Percentiles rank a stretch among this genome's conserved stretches.
These are phyloP conservation scores for Podospora appendiculata DNA, from an alignment of 495 filamentous ascomycete genomes.

Conservation along the genomic window DNA sequence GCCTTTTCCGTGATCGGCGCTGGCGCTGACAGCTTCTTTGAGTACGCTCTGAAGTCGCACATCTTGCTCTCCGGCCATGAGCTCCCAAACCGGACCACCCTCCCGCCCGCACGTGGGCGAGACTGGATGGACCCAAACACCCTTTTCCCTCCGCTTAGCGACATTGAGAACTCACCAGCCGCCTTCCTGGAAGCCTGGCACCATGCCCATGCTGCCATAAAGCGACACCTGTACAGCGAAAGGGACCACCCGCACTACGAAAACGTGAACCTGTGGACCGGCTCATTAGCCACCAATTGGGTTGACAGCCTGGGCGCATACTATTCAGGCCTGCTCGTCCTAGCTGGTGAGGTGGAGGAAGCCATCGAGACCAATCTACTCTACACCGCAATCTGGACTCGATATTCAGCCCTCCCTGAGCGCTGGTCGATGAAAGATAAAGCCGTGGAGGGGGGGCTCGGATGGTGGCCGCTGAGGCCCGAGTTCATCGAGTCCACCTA, in stretches of 20 bases:
- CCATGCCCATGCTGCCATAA: slow-evolving; percentile 75
- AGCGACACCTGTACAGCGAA: slow-evolving; percentile 73
- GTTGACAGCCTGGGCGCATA: slow-evolving; percentile 92
- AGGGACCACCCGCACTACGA: slow-evolving; percentile 78
- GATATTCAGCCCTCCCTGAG: slow-evolving; percentile 87
- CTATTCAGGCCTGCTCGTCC: slow-evolving; percentile 83
- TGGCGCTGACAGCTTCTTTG: slow-evolving; percentile 95
- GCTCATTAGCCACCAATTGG: slow-evolving; percentile 74
- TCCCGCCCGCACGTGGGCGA: slow-evolving; percentile 13
- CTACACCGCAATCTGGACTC: slow-evolving; percentile 86
- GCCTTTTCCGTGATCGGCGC: slow-evolving; percentile 88
- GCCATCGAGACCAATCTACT: slow-evolving; percentile 82
- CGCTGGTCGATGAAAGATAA: slow-evolving; percentile 86
- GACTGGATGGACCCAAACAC: slow-evolving; percentile 47
- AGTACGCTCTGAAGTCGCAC: slow-evolving; percentile 92
- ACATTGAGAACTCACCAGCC: slow-evolving; percentile 62
- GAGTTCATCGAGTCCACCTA: slow-evolving; percentile 97
- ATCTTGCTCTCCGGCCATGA: slow-evolving; percentile 73
- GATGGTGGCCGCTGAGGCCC: slow-evolving; percentile 91
- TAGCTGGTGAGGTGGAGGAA: slow-evolving; percentile 84
- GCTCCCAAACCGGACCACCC: slow-evolving; percentile 39
- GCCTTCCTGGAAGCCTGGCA: slow-evolving; percentile 81
- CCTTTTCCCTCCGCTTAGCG: slow-evolving; percentile 50
- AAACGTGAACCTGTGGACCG: slow-evolving; percentile 81
- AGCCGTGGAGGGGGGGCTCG: slow-evolving; percentile 74